Percentiles rank a stretch among this genome's conserved stretches.
These are phyloP conservation scores for Pyronema omphalodes DNA, from an alignment of 495 filamentous ascomycete genomes.

Conservation along the genomic window DNA sequence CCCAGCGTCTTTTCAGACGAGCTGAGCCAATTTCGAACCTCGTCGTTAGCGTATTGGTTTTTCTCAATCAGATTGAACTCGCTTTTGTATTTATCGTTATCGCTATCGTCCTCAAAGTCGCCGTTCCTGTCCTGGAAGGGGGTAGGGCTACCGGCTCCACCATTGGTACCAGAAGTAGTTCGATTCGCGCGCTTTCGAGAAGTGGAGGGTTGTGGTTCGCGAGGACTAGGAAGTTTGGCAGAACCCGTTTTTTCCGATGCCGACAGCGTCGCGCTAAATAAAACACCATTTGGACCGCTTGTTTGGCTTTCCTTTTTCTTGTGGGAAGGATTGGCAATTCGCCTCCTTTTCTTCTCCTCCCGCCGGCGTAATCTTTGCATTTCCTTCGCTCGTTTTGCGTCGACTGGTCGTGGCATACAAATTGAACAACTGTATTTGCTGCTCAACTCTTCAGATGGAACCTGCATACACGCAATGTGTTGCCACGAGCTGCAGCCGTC, in stretches of 20 bases:
- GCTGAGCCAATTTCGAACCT: slow-evolving; percentile 6
- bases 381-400: slow-evolving; percentile 49
- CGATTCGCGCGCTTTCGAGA: slow-evolving; percentile 16
- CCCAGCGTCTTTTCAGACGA: not conserved
- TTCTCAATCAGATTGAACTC: slow-evolving; percentile 13
- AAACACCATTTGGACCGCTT: slow-evolving; percentile 23
- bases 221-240: slow-evolving; percentile 28
- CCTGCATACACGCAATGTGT: slow-evolving; percentile 90
- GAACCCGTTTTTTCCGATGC: slow-evolving; percentile 18
- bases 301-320: slow-evolving; percentile 29
- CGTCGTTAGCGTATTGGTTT: slow-evolving; percentile 10
- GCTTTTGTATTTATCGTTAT: slow-evolving; percentile 15
- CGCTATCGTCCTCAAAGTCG: slow-evolving; percentile 19
- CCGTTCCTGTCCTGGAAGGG: slow-evolving; percentile 6
- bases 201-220: slow-evolving; percentile 36
- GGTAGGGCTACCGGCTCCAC: not conserved
- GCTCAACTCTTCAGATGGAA: slow-evolving; percentile 48
- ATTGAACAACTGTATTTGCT: slow-evolving; percentile 68
- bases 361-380: slow-evolving; percentile 44
- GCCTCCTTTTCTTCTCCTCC: slow-evolving; percentile 35
- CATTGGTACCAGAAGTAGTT: slow-evolving; percentile 8
- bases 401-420: slow-evolving; percentile 57
- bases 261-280: slow-evolving; percentile 25
- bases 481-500: slow-evolving; percentile 95
- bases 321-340: slow-evolving; percentile 33